A percentile compares a stretch with the other conserved stretches of the same genome.
These are phyloP conservation scores for Termitomyces sp. DNA, from an alignment of 768 basidiomycete species.

Conservation along the genomic window DNA sequence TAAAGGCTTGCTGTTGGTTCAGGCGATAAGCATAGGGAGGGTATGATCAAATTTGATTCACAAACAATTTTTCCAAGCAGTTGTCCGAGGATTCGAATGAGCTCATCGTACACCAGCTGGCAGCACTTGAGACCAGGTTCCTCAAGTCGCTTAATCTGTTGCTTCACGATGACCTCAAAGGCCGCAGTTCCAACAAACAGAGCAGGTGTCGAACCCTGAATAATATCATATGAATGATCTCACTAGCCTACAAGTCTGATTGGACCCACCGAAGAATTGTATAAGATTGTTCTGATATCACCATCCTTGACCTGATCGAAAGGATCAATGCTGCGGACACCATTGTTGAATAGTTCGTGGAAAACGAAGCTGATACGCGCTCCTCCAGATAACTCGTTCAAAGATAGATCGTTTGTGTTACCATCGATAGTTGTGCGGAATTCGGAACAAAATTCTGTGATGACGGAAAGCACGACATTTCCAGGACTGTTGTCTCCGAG, in stretches of 20 bases:
- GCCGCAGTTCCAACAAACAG: constrained; percentile 96
- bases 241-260: background rate
- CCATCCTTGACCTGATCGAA: constrained; percentile 99
- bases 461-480: constrained; percentile 93
- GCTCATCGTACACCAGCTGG: constrained; percentile 93
- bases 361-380: constrained; percentile 99
- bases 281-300: constrained; percentile 92
- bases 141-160: constrained; percentile 96
- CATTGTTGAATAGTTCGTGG: constrained; percentile 97
- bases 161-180: constrained; percentile 98
- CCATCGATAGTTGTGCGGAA: constrained; percentile 98
- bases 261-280: constrained; percentile 88
- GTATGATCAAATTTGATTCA: background rate
- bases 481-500: constrained; percentile 83
- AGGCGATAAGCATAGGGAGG: background rate
- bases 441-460: constrained; percentile 96
- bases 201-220: constrained; percentile 89
- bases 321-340: constrained; percentile 93
- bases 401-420: constrained; percentile 89
- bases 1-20: constrained; percentile 79
- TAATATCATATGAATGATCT: background rate
- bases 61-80: constrained; percentile 82
- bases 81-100: constrained; percentile 93
- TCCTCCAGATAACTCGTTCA: constrained; percentile 98
- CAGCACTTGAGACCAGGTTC: constrained; percentile 94